phyloP scores from a whole-genome alignment of 306 rosid species.

The Pterocarpus santalinus region DNA sequence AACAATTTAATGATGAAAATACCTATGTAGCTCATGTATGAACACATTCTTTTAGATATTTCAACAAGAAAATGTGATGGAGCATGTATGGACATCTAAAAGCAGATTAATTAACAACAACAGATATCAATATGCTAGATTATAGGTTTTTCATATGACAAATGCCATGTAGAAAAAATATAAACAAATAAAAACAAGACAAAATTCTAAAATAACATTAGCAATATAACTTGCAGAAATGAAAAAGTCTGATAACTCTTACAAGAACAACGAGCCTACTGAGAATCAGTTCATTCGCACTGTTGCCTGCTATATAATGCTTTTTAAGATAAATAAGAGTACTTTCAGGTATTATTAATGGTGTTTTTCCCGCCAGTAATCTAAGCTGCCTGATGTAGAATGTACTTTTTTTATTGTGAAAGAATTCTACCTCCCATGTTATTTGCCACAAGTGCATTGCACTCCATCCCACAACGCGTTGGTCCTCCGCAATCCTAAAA shows the following conservation, averaged over 20 bases:
- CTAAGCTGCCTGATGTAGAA: constrained; percentile 11
- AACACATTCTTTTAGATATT: constrained; percentile 26
- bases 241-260: neutral
- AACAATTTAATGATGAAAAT: constrained; percentile 26
- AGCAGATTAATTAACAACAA: constrained; percentile 17
- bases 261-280: neutral
- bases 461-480: constrained; percentile 80
- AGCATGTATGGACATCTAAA: neutral
- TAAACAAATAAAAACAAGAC: constrained; percentile 7
- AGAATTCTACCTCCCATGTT: constrained; percentile 68
- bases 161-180: constrained; percentile 10
- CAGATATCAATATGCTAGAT: constrained; percentile 11
- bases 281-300: constrained; percentile 1
- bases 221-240: constrained; percentile 23
- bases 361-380: neutral
- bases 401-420: constrained; percentile 5
- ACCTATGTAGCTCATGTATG: constrained; percentile 16
- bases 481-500: constrained; percentile 92
- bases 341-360: neutral
- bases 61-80: neutral
- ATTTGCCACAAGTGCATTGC: constrained; percentile 81
- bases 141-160: constrained; percentile 18
- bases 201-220: constrained; percentile 19
- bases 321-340: neutral
- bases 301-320: constrained; percentile 1